A percentile compares a stretch with the other conserved stretches of the same genome.
phyloP scores from a whole-genome alignment of 2,329 filamentous ascomycete genomes.

The Penicillium sp. region DNA sequence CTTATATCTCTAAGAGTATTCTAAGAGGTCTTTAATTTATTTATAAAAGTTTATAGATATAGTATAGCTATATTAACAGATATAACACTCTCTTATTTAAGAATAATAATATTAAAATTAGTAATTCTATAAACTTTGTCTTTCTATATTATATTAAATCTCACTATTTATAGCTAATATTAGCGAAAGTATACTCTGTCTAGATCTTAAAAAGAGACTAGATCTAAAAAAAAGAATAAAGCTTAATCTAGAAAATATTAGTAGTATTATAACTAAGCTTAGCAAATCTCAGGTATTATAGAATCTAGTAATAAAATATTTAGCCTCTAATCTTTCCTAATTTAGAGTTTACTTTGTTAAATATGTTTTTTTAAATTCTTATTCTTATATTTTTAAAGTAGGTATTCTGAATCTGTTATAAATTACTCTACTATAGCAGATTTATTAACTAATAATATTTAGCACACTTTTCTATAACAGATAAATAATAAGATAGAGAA shows the following conservation, averaged over 20 bases:
- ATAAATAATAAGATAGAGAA: neutral
- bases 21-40: neutral
- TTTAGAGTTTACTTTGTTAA: neutral
- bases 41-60: neutral
- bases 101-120: neutral
- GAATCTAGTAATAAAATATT: neutral
- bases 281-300: neutral
- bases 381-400: neutral
- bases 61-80: neutral
- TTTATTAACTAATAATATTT: neutral
- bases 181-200: neutral
- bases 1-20: neutral
- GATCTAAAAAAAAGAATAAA: neutral
- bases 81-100: neutral
- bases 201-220: neutral
- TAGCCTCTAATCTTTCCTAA: neutral
- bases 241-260: neutral
- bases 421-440: neutral
- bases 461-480: neutral
- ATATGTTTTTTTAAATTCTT: neutral
- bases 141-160: neutral
- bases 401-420: neutral
- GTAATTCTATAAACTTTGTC: neutral
- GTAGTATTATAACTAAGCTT: neutral
- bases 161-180: neutral